These are phyloP conservation scores for Leishmania lainsoni DNA, from an alignment of 208 protist species.

Conservation along the genomic window DNA sequence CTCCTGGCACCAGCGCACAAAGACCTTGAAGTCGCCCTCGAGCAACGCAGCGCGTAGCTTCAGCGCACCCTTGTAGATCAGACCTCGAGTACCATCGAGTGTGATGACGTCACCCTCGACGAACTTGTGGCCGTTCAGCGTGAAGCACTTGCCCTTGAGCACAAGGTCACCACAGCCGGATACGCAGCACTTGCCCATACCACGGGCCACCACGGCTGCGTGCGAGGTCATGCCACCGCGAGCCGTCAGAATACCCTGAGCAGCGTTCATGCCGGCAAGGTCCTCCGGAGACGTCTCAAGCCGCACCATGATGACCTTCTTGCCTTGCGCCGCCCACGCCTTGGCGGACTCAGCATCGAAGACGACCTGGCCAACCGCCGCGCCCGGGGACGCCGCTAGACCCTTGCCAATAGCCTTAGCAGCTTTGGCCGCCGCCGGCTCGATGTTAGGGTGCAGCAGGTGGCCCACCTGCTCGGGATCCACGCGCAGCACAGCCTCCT, in stretches of 20 bases:
- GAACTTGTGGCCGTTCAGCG: conserved; percentile 58
- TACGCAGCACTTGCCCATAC: conserved; percentile 97
- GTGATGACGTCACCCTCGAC: conserved; percentile 91
- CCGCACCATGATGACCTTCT: conserved; percentile 92
- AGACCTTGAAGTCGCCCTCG: conserved; percentile 75
- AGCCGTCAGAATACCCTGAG: conserved; percentile 92
- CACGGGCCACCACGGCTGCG: conserved; percentile 95
- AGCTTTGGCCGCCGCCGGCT: conserved; percentile 50
- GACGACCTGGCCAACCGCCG: conserved; percentile 89
- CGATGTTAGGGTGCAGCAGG: conserved; percentile 90
- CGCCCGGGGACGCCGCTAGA: conserved; percentile 93
- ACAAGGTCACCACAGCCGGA: conserved; percentile 80
- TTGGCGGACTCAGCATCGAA: conserved; percentile 86
- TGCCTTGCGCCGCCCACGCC: conserved; percentile 53
- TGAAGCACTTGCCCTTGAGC: conserved; percentile 67
- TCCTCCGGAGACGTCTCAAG: conserved; percentile 96
- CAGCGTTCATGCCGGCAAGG: conserved; percentile 90
- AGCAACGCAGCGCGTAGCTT: conserved; percentile 63
- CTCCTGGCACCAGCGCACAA: conserved; percentile 83
- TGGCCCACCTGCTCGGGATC: conserved; percentile 87
- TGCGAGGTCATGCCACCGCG: conserved; percentile 96
- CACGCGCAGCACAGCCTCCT: conserved; percentile 87
- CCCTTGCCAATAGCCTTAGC: conserved; percentile 87
- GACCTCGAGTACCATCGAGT: conserved; percentile 88
- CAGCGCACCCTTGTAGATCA: conserved; percentile 85